phyloP scores from a whole-genome alignment of 495 filamentous ascomycete species.

The Margaritispora aquatica region DNA sequence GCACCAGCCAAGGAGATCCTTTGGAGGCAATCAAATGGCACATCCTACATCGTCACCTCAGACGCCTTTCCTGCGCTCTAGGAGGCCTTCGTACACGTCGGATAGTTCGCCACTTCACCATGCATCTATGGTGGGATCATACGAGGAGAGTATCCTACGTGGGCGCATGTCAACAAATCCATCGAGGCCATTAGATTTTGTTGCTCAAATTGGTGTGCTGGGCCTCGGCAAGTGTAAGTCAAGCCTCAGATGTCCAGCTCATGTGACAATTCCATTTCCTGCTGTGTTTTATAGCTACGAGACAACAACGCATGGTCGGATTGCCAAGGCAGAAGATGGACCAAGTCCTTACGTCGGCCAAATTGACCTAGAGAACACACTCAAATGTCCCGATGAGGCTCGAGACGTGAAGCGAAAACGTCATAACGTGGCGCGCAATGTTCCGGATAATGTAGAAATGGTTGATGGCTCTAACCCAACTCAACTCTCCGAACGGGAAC shows the following conservation, averaged over 20 bases:
- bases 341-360: conserved; percentile 95
- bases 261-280: conserved; percentile 89
- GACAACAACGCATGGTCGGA: conserved; percentile 53
- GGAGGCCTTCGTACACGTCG: conserved; percentile 67
- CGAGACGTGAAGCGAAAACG: conserved; percentile 21
- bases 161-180: conserved; percentile 97
- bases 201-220: conserved; percentile 92
- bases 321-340: conserved; percentile 61
- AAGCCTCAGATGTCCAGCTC: conserved; percentile 77
- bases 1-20: conserved; percentile 66
- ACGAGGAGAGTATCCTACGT: conserved; percentile 91
- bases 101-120: conserved; percentile 74
- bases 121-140: conserved; percentile 95
- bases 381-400: conserved; percentile 38
- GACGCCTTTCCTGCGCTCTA: conserved; percentile 47
- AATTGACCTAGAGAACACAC: conserved; percentile 81
- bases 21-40: conserved; percentile 33
- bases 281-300: conserved; percentile 95
- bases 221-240: conserved; percentile 87
- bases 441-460: conserved; percentile 21
- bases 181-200: conserved; percentile 87
- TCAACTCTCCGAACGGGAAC: conserved; percentile 29
- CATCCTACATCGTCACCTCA: conserved; percentile 54
- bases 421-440: conserved; percentile 2
- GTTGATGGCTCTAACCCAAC: conserved; percentile 23